These are phyloP conservation scores for Saccharomycopsis crataegensis DNA, from an alignment of 1,139 yeast genomes.

Conservation along the genomic window DNA sequence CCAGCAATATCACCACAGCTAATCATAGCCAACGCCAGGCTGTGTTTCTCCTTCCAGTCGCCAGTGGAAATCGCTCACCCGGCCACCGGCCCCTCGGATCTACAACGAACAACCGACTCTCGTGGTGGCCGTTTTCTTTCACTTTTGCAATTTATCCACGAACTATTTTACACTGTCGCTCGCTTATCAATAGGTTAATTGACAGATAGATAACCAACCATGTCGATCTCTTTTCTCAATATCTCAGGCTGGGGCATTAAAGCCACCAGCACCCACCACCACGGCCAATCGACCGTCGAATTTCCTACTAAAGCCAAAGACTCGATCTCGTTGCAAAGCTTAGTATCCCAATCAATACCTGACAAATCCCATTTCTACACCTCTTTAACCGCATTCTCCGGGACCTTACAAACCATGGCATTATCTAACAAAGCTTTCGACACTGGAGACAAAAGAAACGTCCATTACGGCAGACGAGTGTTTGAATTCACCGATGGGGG, in stretches of 20 bases:
- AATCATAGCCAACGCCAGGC: no score
- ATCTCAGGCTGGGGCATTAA: conserved; percentile 32
- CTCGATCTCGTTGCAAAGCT: conserved; percentile 31
- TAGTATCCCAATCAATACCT: conserved; percentile 28
- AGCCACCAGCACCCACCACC: conserved; percentile 33
- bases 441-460: conserved; percentile 43
- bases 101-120: no score
- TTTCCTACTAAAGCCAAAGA: conserved; percentile 24
- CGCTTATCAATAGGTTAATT: no score
- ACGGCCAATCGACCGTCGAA: conserved; percentile 31
- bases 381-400: conserved; percentile 60
- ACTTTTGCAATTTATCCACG: no score
- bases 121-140: no score
- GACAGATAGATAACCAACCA: neutral
- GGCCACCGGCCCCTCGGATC: no score
- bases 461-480: conserved; percentile 73
- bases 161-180: no score
- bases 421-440: conserved; percentile 42
- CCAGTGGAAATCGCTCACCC: no score
- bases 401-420: conserved; percentile 69
- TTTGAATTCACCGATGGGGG: conserved; percentile 58
- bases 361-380: conserved; percentile 40
- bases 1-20: no score
- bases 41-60: no score
- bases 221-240: conserved; percentile 12